phyloP scores from a whole-genome alignment of 768 basidiomycete genomes.

The Exidia glandulosa region DNA sequence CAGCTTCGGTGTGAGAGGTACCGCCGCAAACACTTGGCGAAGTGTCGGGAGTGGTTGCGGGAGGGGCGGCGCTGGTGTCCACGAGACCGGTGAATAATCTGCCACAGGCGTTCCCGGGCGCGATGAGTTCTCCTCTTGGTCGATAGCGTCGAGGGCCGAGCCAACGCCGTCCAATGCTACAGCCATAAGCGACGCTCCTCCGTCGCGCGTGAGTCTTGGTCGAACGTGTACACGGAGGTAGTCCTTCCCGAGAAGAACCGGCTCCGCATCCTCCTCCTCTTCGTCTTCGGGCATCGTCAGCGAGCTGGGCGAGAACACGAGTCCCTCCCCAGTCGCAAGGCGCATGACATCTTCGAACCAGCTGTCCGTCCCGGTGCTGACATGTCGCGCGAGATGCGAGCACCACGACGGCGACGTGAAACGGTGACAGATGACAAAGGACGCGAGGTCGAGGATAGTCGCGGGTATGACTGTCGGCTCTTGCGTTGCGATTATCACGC shows the following conservation, averaged over 20 bases:
- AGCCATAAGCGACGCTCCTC: neutral
- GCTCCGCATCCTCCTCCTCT: neutral
- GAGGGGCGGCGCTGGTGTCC: too few relatives aligned
- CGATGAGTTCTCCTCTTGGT: too few relatives aligned
- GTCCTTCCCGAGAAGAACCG: neutral
- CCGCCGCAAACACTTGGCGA: too few relatives aligned
- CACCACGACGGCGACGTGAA: slow-evolving; percentile 73
- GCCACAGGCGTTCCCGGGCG: too few relatives aligned
- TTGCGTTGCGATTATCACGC: slow-evolving; percentile 66
- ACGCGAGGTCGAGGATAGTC: slow-evolving; percentile 55
- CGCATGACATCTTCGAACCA: neutral
- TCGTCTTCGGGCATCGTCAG: neutral
- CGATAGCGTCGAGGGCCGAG: too few relatives aligned
- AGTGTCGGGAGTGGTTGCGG: too few relatives aligned
- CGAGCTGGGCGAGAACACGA: neutral
- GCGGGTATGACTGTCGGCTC: slow-evolving; percentile 68
- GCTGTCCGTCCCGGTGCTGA: slow-evolving; percentile 13
- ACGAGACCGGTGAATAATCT: too few relatives aligned
- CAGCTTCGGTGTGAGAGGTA: too few relatives aligned
- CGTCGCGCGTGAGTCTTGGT: neutral
- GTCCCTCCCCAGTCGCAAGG: neutral
- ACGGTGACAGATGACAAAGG: slow-evolving; percentile 51
- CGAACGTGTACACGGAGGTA: neutral
- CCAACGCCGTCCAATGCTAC: neutral
- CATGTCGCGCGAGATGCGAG: slow-evolving; percentile 58